Base-by-base conservation (phyloP, 495 filamentous ascomycete species). In the Articulospora tetracladia region DNA sequence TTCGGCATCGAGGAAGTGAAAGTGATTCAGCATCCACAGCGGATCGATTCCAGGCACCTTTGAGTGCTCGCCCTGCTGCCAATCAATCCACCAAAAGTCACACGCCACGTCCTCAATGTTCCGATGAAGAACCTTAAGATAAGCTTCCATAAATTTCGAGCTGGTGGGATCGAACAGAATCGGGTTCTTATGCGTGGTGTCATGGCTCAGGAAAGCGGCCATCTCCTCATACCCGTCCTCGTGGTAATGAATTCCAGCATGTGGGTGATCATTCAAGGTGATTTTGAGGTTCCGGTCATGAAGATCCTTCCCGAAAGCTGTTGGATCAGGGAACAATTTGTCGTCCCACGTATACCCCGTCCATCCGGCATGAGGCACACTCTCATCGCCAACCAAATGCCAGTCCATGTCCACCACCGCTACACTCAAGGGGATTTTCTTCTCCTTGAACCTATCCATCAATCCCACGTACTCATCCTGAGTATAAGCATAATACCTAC, bases 61-160 rank as follows among this genome's bases (percentile, higher is more conserved):
- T 1, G 81, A 81, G 52, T 72, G 56, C 17, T 61, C 66, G 1
- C 83, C 83, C 68, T 86, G 83, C 67, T 86, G 83, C 83, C 83
- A 86, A 69, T 86, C 83, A 28, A 84, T 71, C 83, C 83, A 86
- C 81, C 79, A 85, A 32, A 86, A 79, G 62, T 85, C 81, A 23
- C 77, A 62, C 1, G 77, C 83, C 22, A 78, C 61, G 17, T 72
- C 68, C 59, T 85, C 83, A 25, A 83, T 68, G 2, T 62, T 57
- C 4, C 74, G 69, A 55, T 83, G 81, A 12, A 86, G 70, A 2
- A 85, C 74, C 47, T 79, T 76, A 61, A 85, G 79, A 66, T 77
- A 86, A 1, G 80, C 83, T 34, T 84, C 74, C n/a, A 81, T 59
- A 67, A 84, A 86, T 22, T 69, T 65, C 1, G 69, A 71, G 57